Evolutionary conservation across 352 stramenopile species (phyloP), one percentile per base, ranked within the genome.

Genomic region (Globisporangium ultimum): DNA sequence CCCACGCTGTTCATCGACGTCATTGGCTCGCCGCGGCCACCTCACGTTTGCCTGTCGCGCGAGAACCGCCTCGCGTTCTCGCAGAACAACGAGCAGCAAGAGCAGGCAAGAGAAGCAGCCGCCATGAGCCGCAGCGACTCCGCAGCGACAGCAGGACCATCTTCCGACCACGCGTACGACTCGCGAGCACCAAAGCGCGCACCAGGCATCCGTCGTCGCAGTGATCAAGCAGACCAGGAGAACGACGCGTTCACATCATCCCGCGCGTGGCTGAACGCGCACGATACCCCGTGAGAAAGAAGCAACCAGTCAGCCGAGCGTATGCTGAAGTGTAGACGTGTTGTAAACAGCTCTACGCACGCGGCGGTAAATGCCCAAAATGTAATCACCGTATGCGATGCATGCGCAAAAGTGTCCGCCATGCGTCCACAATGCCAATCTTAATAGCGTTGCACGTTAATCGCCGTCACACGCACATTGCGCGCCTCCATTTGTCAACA

Each of bases 1-100:
- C 74, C 76, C 17, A 72, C 69, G 41, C 55, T 86, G 13, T 69
- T 60, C 5, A 64, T 82, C n/a, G 74, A 84, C 45, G 60, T 63
- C 0, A 20, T 84, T 18, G 72, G 71, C 11, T 85, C 67, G 40
- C 69, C 74, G 14, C 70, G 73, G 1, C 77, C 71, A n/a, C 76
- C 74, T 0, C 61, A 71, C 28, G 60, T 76, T 21, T 80, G 72
- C 14, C 43, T 76, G 20, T 73, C 68, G 14, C 63, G 58, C 28
- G 60, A 84, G 34, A 47, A 65, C 22, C 74, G 70, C 14, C 24
- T 61, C 22, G 68, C 70, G 10, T 61, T 84, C 14, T 60, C 68
- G 4, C 62, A 68, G 54, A 66, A 68, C 49, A 62, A 74, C 55
- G 67, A 74, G 18, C 65, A 76, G 28, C 49, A 66, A 22, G 64